Evolutionary conservation across 2,329 filamentous ascomycete genomes (phyloP).

Genomic region (Colletotrichum brevisporum): DNA sequence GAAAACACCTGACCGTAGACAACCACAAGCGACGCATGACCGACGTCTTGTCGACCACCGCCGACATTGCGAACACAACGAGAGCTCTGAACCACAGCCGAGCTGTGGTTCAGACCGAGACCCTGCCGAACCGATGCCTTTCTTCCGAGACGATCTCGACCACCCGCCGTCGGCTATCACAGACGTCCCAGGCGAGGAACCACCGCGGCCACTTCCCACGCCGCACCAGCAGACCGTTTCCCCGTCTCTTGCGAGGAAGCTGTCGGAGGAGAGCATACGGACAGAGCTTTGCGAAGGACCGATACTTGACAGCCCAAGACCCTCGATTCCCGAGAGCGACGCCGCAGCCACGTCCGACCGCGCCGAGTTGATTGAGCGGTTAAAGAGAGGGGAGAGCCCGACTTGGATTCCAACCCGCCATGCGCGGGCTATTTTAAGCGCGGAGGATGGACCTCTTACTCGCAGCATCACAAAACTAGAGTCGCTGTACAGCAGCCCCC

Average conservation of each 20-base stretch:
- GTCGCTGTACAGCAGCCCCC: conserved; percentile 53
- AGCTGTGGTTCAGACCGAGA: conserved; percentile 52
- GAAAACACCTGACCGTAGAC: conserved; percentile 37
- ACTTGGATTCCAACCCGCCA: conserved; percentile 78
- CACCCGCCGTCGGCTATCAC: conserved; percentile 47
- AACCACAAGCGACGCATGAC: conserved; percentile 30
- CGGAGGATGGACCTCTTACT: conserved; percentile 14
- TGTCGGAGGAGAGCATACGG: conserved; percentile 73
- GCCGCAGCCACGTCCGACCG: conserved; percentile 69
- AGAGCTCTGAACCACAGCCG: conserved; percentile 44
- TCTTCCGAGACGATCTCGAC: conserved; percentile 68
- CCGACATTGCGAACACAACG: conserved; percentile 36
- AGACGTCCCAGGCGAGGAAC: conserved; percentile 13
- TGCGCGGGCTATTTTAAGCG: conserved; percentile 56
- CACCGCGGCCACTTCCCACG: conserved; percentile 4
- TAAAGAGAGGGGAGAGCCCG: conserved; percentile 85
- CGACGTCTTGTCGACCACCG: conserved; percentile 15
- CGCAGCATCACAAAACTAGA: conserved; percentile 48
- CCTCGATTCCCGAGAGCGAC: conserved; percentile 49
- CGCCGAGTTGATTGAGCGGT: conserved; percentile 83
- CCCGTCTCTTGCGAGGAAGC: conserved; percentile 50
- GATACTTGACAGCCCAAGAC: conserved; percentile 58
- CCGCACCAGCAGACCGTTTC: conserved; percentile 3
- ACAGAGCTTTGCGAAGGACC: conserved; percentile 74
- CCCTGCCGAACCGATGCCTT: conserved; percentile 61